A percentile compares a stretch with the other conserved stretches of the same genome.
Conservation (phyloP, 225 moss, liverwort and hornwort species). For the Pleurozium schreberi region DNA sequence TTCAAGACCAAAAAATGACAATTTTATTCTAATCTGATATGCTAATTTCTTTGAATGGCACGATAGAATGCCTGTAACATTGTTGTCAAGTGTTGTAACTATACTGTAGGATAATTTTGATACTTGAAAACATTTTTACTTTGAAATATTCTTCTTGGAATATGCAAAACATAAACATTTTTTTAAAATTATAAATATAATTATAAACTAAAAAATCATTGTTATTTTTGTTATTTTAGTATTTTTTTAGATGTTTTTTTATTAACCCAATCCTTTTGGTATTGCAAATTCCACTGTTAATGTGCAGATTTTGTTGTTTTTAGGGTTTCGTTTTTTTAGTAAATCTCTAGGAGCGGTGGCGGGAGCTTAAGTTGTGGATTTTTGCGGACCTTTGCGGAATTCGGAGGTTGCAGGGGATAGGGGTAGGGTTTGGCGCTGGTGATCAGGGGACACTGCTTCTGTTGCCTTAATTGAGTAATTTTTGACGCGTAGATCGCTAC, state of each 20-base stretch:
- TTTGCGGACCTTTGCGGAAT: background rate
- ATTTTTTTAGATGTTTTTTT: background rate
- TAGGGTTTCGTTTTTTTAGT: background rate
- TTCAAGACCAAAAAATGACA: background rate
- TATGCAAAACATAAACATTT: no score
- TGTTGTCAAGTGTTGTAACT: background rate
- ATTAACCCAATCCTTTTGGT: background rate
- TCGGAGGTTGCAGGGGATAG: constrained; percentile 6
- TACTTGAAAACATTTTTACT: background rate
- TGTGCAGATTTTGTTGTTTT: background rate
- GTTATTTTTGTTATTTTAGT: background rate
- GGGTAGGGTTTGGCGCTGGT: constrained; percentile 10
- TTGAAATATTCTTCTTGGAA: background rate
- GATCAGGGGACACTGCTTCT: background rate
- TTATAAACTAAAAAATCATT: no score
- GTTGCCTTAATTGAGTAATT: background rate
- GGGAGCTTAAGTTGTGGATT: background rate
- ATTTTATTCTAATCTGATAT: background rate
- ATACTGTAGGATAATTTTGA: background rate
- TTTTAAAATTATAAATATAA: no score
- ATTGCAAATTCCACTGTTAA: background rate
- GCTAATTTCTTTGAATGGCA: background rate
- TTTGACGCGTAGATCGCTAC: constrained; percentile 10
- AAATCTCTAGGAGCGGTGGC: background rate
- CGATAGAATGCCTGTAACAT: background rate